A percentile compares a stretch with the other conserved stretches of the same genome.
Evolutionary conservation across 2,329 filamentous ascomycete genomes (phyloP).

Genomic region (Lachnellula occidentalis): DNA sequence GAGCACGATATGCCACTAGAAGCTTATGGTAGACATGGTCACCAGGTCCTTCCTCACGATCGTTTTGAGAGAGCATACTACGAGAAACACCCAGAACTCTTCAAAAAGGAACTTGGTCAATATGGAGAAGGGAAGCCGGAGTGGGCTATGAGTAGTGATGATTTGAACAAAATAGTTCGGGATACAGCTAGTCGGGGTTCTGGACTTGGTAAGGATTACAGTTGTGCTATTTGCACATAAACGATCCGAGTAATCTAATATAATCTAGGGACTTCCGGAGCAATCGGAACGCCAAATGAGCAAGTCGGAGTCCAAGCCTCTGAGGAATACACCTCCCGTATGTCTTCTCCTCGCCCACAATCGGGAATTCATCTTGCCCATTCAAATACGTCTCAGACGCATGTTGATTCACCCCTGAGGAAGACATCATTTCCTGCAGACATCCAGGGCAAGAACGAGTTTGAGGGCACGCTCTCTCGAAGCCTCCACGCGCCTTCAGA

Average conservation of each 20-base stretch:
- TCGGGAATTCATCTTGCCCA: slow-evolving; percentile 32
- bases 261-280: slow-evolving; percentile 54
- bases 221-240: slow-evolving; percentile 20
- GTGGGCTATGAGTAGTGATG: slow-evolving; percentile 82
- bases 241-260: slow-evolving; percentile 26
- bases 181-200: slow-evolving; percentile 54
- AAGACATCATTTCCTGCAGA: slow-evolving; percentile 42
- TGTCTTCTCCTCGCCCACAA: slow-evolving; percentile 60
- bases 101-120: slow-evolving; percentile 61
- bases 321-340: slow-evolving; percentile 75
- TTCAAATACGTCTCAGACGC: slow-evolving; percentile 40
- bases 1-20: slow-evolving; percentile 72
- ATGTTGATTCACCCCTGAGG: slow-evolving; percentile 34
- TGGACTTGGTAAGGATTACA: slow-evolving; percentile 43
- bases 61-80: slow-evolving; percentile 90
- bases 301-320: slow-evolving; percentile 84
- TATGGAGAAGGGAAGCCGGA: slow-evolving; percentile 58
- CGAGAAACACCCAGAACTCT: slow-evolving; percentile 80
- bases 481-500: slow-evolving; percentile 31
- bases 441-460: slow-evolving; percentile 18
- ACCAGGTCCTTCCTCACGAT: slow-evolving; percentile 69
- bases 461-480: slow-evolving; percentile 35
- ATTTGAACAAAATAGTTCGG: slow-evolving; percentile 84
- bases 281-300: slow-evolving; percentile 75
- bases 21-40: slow-evolving; percentile 83